Conservation (phyloP, 2,329 filamentous ascomycete species). For the Sclerotinia minor region DNA sequence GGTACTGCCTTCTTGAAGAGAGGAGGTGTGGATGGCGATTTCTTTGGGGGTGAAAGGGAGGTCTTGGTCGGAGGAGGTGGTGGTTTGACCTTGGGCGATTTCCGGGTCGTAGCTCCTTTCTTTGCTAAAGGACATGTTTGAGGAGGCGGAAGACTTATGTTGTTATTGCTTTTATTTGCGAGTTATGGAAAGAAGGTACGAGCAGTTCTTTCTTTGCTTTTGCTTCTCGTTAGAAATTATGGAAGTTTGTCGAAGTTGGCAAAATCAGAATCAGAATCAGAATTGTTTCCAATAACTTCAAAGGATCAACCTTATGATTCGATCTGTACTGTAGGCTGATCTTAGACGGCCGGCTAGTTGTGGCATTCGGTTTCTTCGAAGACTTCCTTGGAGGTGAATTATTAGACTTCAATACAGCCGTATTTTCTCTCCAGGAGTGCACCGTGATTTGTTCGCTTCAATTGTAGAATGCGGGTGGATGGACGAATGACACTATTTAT, state of each 20-base stretch:
- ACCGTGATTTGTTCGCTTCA: neutral
- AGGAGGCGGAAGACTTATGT: neutral
- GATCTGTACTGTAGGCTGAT: neutral
- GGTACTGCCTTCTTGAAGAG: slow-evolving; percentile 56
- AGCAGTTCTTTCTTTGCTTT: neutral
- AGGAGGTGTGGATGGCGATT: slow-evolving; percentile 54
- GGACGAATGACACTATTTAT: neutral
- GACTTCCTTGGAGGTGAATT: neutral
- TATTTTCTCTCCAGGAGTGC: neutral
- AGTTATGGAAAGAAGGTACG: neutral
- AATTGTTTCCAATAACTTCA: neutral
- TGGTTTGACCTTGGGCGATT: slow-evolving; percentile 21
- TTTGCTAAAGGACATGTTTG: slow-evolving; percentile 2
- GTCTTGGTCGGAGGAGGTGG: slow-evolving; percentile 8
- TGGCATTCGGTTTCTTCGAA: neutral
- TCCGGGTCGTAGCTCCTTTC: slow-evolving; percentile 14
- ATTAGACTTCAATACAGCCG: neutral
- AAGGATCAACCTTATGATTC: neutral
- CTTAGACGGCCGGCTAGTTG: neutral
- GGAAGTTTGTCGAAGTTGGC: neutral
- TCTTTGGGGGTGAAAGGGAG: slow-evolving; percentile 4
- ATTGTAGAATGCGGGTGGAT: neutral
- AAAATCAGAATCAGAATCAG: neutral
- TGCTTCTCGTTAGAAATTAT: neutral
- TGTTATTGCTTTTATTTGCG: neutral